Base-by-base conservation (phyloP, 257 asterid species). In the Verbascum thapsus region DNA sequence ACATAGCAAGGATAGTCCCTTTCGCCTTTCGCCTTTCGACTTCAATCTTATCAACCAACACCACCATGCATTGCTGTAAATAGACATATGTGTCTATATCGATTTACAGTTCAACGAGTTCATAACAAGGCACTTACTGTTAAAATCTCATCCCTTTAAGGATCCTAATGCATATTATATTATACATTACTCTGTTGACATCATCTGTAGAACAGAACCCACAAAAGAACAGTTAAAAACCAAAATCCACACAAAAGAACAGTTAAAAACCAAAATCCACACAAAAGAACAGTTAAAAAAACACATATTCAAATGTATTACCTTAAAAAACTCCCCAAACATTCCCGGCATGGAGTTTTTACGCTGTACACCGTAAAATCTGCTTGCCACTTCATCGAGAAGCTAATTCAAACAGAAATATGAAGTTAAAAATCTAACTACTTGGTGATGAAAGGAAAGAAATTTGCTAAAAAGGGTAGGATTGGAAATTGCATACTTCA, bases 241-340 rank as follows among this genome's bases (percentile, higher is more conserved):
- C 39, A 15, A 66, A 49, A 15, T 56, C 38, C 13, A 57, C 48
- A 40, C 16, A 41, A 19, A 20, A 16, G 10, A 19, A 65, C n/a
- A 41, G 49, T 58, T 52, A 26, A 56, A 1, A 9, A 26, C 65
- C 39, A 15, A 66, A 49, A 15, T 56, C 38, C 13, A 57, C 48
- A 40, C 16, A 41, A 19, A 20, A 16, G 10, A 19, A 65, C n/a
- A n/a, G n/a, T n/a, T n/a, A n/a, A 20, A 10, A 30, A 22, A 35
- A 23, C 56, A 40, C 22, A 53, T 12, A 49, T 34, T 39, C 64
- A 42, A n/a, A 16, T 15, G 30, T 41, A 39, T 59, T 76, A 83
- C 98, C 96, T 90, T 88, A 47, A 90, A 90, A 8, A 91, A 39
- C 58, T 91, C 98, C 70, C 98, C 98, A 66, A 91, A 82, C 92